Percentiles rank a stretch among this genome's conserved stretches.
These are phyloP conservation scores for Pichia rugopelliculosa DNA, from an alignment of 805 yeast genomes.

Conservation along the genomic window DNA sequence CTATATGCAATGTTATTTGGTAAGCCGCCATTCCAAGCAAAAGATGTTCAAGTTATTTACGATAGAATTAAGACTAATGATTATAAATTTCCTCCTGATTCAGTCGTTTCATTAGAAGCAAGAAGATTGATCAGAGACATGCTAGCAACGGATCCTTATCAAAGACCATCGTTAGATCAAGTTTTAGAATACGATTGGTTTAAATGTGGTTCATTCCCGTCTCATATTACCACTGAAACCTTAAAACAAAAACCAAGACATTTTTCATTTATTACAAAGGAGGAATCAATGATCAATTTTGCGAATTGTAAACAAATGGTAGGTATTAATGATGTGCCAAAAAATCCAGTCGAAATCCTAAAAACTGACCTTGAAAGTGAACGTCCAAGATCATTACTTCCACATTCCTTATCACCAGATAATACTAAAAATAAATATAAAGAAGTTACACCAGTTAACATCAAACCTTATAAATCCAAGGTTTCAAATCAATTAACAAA, in stretches of 20 bases:
- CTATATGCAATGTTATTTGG: conserved; percentile 87
- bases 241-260: conserved; percentile 56
- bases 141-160: conserved; percentile 67
- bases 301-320: conserved; percentile 55
- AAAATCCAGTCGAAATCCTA: conserved; percentile 62
- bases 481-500: conserved; percentile 24
- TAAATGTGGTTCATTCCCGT: conserved; percentile 71
- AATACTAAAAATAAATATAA: conserved; percentile 83
- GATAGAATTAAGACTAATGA: conserved; percentile 83
- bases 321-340: conserved; percentile 42
- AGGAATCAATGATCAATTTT: conserved; percentile 62
- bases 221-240: conserved; percentile 52
- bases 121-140: conserved; percentile 62
- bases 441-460: conserved; percentile 39
- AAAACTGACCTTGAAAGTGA: conserved; percentile 64
- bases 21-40: conserved; percentile 96
- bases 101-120: conserved; percentile 60
- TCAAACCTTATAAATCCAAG: conserved; percentile 22
- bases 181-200: conserved; percentile 84
- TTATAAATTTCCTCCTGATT: conserved; percentile 63
- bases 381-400: conserved; percentile 62
- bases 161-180: conserved; percentile 75
- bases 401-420: conserved; percentile 88
- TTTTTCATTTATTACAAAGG: conserved; percentile 43
- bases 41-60: conserved; percentile 86